Conservation (phyloP, 108 stramenopile genomes). For the Cyclotella baltica region DNA sequence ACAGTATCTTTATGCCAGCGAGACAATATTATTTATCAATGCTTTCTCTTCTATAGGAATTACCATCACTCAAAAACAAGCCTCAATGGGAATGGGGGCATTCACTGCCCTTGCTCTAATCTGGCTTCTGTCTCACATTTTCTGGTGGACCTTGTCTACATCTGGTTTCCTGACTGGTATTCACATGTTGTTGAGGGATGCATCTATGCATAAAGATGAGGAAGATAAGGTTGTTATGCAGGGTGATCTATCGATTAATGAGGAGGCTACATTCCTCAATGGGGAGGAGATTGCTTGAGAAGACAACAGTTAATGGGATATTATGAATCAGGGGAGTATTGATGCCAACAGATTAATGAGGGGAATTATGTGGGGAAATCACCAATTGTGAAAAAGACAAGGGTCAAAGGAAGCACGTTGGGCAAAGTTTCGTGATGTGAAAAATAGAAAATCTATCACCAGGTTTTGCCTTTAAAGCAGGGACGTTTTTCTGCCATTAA, state of each 20-base stretch:
- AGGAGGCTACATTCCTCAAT: slow-evolving; percentile 47
- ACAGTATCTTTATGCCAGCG: background rate
- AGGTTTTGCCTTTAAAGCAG: no score
- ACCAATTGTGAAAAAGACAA: no score
- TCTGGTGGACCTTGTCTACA: slow-evolving; percentile 87
- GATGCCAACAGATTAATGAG: no score
- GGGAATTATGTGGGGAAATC: no score
- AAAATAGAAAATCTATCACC: no score
- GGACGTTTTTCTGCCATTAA: no score
- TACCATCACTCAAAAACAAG: slow-evolving; percentile 80
- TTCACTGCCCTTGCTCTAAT: slow-evolving; percentile 72
- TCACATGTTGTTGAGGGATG: slow-evolving; percentile 85
- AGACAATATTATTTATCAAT: background rate
- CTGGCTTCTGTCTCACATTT: slow-evolving; percentile 71
- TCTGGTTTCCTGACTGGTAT: slow-evolving; percentile 76
- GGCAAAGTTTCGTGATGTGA: no score
- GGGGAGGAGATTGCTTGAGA: slow-evolving; percentile 14
- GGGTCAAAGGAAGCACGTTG: no score
- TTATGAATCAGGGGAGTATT: background rate
- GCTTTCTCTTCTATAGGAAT: slow-evolving; percentile 35
- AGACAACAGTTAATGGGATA: no score
- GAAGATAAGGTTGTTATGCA: slow-evolving; percentile 86
- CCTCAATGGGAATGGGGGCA: slow-evolving; percentile 71
- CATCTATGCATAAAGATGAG: slow-evolving; percentile 90
- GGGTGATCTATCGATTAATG: slow-evolving; percentile 71